phyloP scores from a whole-genome alignment of 805 yeast genomes.

The Maudiozyma barnettii region DNA sequence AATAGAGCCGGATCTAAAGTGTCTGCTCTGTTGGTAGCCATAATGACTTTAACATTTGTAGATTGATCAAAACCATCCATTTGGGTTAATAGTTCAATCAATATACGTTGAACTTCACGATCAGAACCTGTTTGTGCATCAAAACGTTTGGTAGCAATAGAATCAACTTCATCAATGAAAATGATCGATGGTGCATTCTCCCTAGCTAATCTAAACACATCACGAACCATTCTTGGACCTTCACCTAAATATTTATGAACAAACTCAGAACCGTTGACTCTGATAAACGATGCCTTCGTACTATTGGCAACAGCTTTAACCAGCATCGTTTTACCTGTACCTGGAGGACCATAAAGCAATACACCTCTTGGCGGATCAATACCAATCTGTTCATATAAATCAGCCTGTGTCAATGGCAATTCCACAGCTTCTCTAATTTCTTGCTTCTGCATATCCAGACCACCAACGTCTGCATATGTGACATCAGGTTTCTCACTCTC shows the following conservation, averaged over 20 bases:
- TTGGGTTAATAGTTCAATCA: conserved; percentile 90
- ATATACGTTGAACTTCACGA: conserved; percentile 96
- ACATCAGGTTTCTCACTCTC: conserved; percentile 89
- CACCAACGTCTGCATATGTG: conserved; percentile 96
- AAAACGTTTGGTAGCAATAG: conserved; percentile 97
- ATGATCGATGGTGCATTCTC: conserved; percentile 96
- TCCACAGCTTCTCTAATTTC: conserved; percentile 98
- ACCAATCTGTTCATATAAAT: conserved; percentile 93
- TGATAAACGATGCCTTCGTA: conserved; percentile 89
- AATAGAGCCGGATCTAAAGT: conserved; percentile 96
- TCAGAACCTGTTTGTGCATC: conserved; percentile 99
- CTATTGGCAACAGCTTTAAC: conserved; percentile 98
- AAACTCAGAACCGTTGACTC: conserved; percentile 96
- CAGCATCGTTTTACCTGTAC: conserved; percentile 98
- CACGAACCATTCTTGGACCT: conserved; percentile 99
- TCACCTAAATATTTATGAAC: conserved; percentile 98
- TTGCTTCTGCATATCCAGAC: conserved; percentile 97
- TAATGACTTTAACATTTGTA: conserved; percentile 90
- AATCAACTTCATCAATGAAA: conserved; percentile 97
- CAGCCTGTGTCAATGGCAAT: conserved; percentile 91
- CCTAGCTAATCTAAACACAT: conserved; percentile 92
- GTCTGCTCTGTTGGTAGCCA: conserved; percentile 99
- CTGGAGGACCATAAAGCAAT: conserved; percentile 96
- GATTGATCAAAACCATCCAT: conserved; percentile 99
- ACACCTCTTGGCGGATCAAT: conserved; percentile 99